Evolutionary conservation across 768 basidiomycete species (phyloP).

Genomic region (Cystofilobasidium bisporidii): DNA sequence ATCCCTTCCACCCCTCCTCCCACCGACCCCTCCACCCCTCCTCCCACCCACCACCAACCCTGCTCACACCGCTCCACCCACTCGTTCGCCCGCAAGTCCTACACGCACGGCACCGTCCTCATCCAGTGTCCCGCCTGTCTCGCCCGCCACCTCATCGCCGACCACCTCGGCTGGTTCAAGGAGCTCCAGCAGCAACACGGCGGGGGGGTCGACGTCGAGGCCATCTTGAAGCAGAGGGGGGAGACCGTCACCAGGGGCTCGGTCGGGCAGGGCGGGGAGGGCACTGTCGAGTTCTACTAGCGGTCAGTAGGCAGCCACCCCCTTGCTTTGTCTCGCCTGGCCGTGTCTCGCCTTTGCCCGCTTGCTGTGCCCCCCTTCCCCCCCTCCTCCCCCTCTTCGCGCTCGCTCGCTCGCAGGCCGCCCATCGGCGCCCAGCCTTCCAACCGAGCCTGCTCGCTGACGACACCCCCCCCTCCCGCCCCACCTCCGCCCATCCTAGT

Average conservation of each 20-base stretch:
- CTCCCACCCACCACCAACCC: conserved; percentile 12
- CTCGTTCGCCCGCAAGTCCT: conserved; percentile 72
- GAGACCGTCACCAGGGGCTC: conserved; percentile 56
- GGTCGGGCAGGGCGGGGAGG: conserved; percentile 5
- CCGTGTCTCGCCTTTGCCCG: too few species aligned
- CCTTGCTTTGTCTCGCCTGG: too few species aligned
- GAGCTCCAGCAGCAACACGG: conserved; percentile 44
- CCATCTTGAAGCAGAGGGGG: conserved; percentile 65
- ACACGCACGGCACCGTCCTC: conserved; percentile 78
- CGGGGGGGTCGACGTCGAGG: conserved; percentile 66
- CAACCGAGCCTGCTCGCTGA: too few species aligned
- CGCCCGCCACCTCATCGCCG: conserved; percentile 77
- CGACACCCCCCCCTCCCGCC: too few species aligned
- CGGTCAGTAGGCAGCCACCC: too few species aligned
- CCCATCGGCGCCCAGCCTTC: too few species aligned
- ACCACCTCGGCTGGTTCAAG: conserved; percentile 86
- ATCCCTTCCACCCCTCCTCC: neutral
- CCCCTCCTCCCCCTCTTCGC: too few species aligned
- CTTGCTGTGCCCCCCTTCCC: too few species aligned
- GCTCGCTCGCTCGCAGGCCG: too few species aligned
- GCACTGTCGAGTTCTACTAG: conserved; percentile 21
- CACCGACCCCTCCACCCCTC: neutral
- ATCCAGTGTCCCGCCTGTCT: conserved; percentile 85
- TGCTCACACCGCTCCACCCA: conserved; percentile 78
- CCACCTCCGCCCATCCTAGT: too few species aligned